A percentile compares a stretch with the other conserved stretches of the same genome.
Conservation (phyloP, 1,284 basidiomycete genomes). For the Apiotrichum brassicae region DNA sequence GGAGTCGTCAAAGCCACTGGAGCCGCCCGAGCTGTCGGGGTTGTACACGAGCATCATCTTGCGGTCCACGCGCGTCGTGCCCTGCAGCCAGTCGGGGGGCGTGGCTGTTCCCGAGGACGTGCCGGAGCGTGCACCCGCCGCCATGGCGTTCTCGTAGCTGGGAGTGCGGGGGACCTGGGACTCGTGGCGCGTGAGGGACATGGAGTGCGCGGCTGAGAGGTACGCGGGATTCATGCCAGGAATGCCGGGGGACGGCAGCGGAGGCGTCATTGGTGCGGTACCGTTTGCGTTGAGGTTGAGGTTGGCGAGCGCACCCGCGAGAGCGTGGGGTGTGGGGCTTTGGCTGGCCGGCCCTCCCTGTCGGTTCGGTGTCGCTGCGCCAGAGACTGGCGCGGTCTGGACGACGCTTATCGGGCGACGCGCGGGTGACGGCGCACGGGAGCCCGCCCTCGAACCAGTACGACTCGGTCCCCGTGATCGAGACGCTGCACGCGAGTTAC, state of each 20-base stretch:
- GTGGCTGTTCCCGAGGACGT: neutral
- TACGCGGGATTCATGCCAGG: neutral
- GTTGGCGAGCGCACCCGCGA: conserved; percentile 13
- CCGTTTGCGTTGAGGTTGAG: conserved; percentile 8
- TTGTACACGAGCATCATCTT: conserved; percentile 17
- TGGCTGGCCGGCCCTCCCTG: neutral
- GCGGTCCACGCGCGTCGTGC: neutral
- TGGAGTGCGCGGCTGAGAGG: neutral
- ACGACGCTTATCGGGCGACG: neutral
- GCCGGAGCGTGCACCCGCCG: neutral
- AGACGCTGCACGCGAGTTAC: neutral
- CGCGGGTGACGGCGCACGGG: neutral
- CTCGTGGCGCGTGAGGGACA: conserved; percentile 4
- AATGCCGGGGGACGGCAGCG: neutral
- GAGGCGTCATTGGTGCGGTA: neutral
- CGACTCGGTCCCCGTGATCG: neutral
- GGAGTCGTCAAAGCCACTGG: conserved; percentile 16
- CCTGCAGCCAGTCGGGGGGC: conserved; percentile 4
- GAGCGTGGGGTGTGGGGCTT: conserved; percentile 1
- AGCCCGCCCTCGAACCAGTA: neutral
- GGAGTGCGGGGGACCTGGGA: conserved; percentile 1
- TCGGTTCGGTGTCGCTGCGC: conserved; percentile 4
- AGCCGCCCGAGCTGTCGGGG: conserved; percentile 17
- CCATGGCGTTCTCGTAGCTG: conserved; percentile 1
- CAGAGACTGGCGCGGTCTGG: neutral